These are phyloP conservation scores for Hevea brasiliensis DNA, from an alignment of 345 rosid species.

Conservation along the genomic window DNA sequence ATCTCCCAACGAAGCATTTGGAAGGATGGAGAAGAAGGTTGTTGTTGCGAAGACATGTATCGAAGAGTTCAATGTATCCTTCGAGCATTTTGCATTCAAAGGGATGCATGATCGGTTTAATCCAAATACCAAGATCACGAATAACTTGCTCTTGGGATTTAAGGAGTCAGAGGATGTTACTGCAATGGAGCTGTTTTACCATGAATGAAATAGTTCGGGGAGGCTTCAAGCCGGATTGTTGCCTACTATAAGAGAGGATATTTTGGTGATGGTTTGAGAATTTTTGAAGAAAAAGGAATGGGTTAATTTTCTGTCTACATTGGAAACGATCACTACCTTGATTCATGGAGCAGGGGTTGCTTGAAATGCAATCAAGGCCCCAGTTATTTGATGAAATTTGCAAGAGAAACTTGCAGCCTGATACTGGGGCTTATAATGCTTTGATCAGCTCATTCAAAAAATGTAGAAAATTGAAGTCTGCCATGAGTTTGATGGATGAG, in stretches of 20 bases:
- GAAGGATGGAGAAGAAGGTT: constrained; percentile 58
- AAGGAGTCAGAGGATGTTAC: constrained; percentile 75
- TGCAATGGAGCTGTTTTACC: constrained; percentile 75
- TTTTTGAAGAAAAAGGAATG: constrained; percentile 69
- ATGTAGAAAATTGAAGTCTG: constrained; percentile 52
- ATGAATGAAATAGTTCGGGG: constrained; percentile 76
- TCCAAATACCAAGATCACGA: constrained; percentile 74
- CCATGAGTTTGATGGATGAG: constrained; percentile 62
- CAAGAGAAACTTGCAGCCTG: constrained; percentile 48
- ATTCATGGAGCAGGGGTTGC: constrained; percentile 80
- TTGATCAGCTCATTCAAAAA: constrained; percentile 56
- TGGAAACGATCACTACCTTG: constrained; percentile 76
- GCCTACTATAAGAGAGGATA: constrained; percentile 75
- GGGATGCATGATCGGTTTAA: constrained; percentile 56
- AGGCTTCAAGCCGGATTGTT: constrained; percentile 73
- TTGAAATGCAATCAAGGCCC: constrained; percentile 50
- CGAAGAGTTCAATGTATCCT: constrained; percentile 80
- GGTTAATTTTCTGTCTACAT: constrained; percentile 34
- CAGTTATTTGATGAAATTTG: constrained; percentile 66
- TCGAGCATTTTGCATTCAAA: constrained; percentile 61
- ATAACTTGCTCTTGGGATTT: constrained; percentile 72
- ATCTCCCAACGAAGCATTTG: constrained; percentile 55
- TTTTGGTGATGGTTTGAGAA: constrained; percentile 71
- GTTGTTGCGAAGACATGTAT: constrained; percentile 49
- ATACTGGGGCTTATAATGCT: constrained; percentile 76